Base-by-base conservation (phyloP, 768 basidiomycete genomes). In the Pleurotus pulmonarius region DNA sequence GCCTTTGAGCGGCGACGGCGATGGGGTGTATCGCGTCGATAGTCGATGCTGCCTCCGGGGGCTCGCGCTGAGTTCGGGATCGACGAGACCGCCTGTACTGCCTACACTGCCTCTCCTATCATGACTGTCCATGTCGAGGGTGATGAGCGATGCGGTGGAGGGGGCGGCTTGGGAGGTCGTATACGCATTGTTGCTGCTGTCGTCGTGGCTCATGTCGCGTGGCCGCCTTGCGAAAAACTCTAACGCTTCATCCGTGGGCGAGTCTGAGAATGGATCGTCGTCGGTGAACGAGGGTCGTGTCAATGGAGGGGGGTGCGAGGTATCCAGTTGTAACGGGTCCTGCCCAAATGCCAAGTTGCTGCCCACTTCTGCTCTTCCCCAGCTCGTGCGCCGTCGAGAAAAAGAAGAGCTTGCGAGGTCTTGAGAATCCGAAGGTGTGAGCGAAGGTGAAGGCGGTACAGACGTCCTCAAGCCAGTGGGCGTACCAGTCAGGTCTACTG, bases 1-100 rank as follows among this genome's bases (percentile, higher is more conserved):
- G 60, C 76, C 83, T 58, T 81, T 82, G 22, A 89, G 65, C 1
- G 88, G 83, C 0, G 86, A 86, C 5, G 83, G 74, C 0, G 79
- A 67, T 0, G 73, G 59, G 59, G 74, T 81, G 62, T 88, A 87
- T 9, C 83, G 80, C 54, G 77, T 60, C 0, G 78, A 78, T 25
- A 73, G 70, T 53, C 76, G 71, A 43, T 75, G 70, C 26, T 69
- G 66, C 29, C 70, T 67, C 9, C 76, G 73, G 39, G 77, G 69
- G 2, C 70, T 79, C 16, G 73, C 75, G 46, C 70, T 72, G 13
- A 70, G 71, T 67, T 87, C 86, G 4, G 80, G 76, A 64, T 86
- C 87, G 5, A 56, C 52, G 63, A 63, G 69, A 56, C 63, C 70
- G 49, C 66, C 64, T 58, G 58, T 61, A 22, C 56, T 66, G 60